These are phyloP conservation scores for Dalbergia cultrata DNA, from an alignment of 306 rosid genomes.

Conservation along the genomic window DNA sequence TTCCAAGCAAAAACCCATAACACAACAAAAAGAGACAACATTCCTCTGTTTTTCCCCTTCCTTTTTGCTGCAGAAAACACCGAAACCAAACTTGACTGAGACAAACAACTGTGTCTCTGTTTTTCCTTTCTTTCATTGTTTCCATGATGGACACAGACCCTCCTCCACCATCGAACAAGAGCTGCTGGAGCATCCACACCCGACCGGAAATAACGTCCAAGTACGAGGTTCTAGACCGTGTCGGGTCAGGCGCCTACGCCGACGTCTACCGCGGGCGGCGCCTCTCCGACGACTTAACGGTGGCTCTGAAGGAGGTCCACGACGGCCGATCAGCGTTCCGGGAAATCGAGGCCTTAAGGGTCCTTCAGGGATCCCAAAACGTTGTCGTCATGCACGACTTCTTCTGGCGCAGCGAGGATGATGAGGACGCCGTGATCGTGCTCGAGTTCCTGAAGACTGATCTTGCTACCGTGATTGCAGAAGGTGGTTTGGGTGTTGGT, in stretches of 20 bases:
- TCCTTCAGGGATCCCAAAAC: constrained; percentile 67
- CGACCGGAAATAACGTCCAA: constrained; percentile 77
- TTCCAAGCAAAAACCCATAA: not conserved
- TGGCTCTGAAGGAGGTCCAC: constrained; percentile 94
- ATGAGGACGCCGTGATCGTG: constrained; percentile 91
- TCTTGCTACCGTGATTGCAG: constrained; percentile 64
- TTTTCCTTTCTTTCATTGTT: not conserved
- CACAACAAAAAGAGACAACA: not conserved
- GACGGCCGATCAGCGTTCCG: constrained; percentile 82
- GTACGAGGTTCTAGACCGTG: constrained; percentile 70
- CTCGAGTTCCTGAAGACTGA: constrained; percentile 74
- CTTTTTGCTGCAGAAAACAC: not conserved
- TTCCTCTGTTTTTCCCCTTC: not conserved
- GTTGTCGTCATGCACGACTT: constrained; percentile 79
- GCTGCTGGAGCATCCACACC: constrained; percentile 94
- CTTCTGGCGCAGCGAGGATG: constrained; percentile 86
- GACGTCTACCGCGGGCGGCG: constrained; percentile 85
- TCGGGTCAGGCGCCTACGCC: constrained; percentile 92
- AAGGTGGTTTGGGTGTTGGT: constrained; percentile 51
- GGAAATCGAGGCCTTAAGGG: constrained; percentile 81
- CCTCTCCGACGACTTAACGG: constrained; percentile 64
- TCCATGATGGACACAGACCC: constrained; percentile 57
- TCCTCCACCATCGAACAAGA: constrained; percentile 58
- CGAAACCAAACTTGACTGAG: not conserved
- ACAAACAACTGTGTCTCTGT: not conserved